Evolutionary conservation across 2,329 filamentous ascomycete species (phyloP), one percentile per base, ranked within the genome.

Genomic region (Coccinonectria pachysandricola): DNA sequence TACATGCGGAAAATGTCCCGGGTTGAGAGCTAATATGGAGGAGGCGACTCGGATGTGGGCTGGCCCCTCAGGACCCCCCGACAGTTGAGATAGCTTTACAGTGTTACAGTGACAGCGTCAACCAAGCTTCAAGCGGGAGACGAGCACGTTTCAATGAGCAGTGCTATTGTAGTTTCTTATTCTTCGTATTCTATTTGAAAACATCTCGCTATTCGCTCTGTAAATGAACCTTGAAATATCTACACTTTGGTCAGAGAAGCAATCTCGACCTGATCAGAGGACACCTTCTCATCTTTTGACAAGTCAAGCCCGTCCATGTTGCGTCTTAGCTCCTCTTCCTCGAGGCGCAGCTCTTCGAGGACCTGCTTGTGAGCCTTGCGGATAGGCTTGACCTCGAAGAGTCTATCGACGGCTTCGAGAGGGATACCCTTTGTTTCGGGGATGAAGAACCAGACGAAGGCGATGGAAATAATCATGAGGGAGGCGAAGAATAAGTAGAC

Each of bases 401-500:
- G 55, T 5, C 62, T 57, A 45, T 80, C 75, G 62, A 79, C 76
- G 15, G 61, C 62, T 50, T 81, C 76, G 3, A 80, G 59, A 1
- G 74, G 73, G 8, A 79, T 59, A 21, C 65, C 61, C 56, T 78
- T 79, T 3, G 75, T 80, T 57, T 80, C 75, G 1, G 75, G 75
- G 1, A 79, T 41, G 22, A 72, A 59, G 57, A 75, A 75, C 46
- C 59, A 79, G 14, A 76, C 65, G 36, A 76, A 80, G 28, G 69
- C 32, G 27, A 65, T 57, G 1, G 69, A 69, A 7, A 65, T 32
- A 8, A 78, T 49, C 63, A 77, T 78, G 23, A 79, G 57, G 0
- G 65, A 60, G 2, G 72, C 75, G 37, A 81, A 81, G 61, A 81
- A 78, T 41, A 79, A 71, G 52, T 77, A 80, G 0, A 78, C 73